phyloP scores from a whole-genome alignment of 129 eudicot genomes.

The Pulicaria dysenterica region DNA sequence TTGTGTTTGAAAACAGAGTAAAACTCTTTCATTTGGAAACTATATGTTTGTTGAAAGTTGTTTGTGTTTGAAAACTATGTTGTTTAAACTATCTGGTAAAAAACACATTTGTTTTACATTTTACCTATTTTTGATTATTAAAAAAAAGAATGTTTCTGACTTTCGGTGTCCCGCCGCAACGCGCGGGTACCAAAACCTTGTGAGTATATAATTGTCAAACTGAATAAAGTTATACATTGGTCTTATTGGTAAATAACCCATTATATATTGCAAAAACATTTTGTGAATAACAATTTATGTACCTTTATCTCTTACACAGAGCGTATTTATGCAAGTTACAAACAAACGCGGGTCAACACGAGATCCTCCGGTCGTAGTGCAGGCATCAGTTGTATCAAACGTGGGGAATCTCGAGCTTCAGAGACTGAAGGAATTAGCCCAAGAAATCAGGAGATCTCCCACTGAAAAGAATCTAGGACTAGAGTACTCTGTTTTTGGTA shows the following conservation, averaged over 20 bases:
- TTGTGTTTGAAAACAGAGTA: too few relatives aligned
- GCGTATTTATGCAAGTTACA: slow-evolving; percentile 61
- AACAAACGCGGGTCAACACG: slow-evolving; percentile 68
- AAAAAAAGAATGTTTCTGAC: too few relatives aligned
- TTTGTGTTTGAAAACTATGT: too few relatives aligned
- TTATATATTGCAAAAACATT: not conserved
- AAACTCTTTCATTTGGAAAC: too few relatives aligned
- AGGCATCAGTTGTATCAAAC: slow-evolving; percentile 66
- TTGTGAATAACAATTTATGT: not conserved
- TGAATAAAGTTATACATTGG: slow-evolving; percentile 6
- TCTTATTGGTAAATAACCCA: slow-evolving; percentile 1
- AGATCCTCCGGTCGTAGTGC: slow-evolving; percentile 68
- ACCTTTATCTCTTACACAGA: slow-evolving; percentile 40
- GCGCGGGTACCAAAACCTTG: too few relatives aligned
- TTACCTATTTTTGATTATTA: too few relatives aligned
- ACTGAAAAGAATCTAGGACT: slow-evolving; percentile 75
- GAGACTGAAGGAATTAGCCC: slow-evolving; percentile 75
- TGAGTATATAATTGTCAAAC: not conserved
- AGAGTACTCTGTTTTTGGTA: slow-evolving; percentile 70
- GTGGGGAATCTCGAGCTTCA: slow-evolving; percentile 50
- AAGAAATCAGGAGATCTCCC: slow-evolving; percentile 55
- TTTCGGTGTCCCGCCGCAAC: too few relatives aligned
- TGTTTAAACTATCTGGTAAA: too few relatives aligned
- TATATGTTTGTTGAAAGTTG: too few relatives aligned
- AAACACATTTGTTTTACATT: too few relatives aligned